phyloP scores from a whole-genome alignment of 2,329 filamentous ascomycete species.

The Fusarium devonianum region DNA sequence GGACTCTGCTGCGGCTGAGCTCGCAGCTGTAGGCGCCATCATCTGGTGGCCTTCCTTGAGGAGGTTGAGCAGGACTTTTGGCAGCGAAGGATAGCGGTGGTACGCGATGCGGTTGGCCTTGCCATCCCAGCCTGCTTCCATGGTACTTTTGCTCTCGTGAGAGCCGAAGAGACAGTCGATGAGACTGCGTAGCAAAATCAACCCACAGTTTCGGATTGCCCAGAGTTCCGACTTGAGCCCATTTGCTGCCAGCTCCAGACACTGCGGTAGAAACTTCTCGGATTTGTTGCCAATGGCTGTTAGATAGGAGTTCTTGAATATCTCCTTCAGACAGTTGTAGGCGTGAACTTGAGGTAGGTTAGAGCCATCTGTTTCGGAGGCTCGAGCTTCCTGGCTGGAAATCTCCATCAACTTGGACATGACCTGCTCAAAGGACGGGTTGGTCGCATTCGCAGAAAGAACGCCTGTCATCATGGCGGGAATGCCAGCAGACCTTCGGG shows the following conservation, averaged over 20 bases:
- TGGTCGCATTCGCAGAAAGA: constrained; percentile 68
- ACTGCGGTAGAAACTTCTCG: constrained; percentile 75
- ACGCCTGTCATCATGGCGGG: constrained; percentile 87
- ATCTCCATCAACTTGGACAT: constrained; percentile 69
- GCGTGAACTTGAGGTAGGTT: constrained; percentile 92
- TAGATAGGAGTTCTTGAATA: constrained; percentile 84
- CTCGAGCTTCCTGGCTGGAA: constrained; percentile 59
- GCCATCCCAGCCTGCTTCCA: constrained; percentile 70
- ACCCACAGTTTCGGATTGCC: constrained; percentile 92
- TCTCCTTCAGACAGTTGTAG: constrained; percentile 90
- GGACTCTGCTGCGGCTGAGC: constrained; percentile 64
- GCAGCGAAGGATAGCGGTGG: constrained; percentile 71
- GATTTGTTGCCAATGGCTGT: constrained; percentile 74
- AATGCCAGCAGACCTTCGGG: constrained; percentile 88
- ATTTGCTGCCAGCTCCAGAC: constrained; percentile 79
- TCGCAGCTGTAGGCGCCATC: constrained; percentile 48
- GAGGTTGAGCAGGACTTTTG: constrained; percentile 68
- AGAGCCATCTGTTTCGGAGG: constrained; percentile 65
- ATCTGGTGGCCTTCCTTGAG: constrained; percentile 61
- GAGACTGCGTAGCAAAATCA: constrained; percentile 86
- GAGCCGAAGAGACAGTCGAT: constrained; percentile 82
- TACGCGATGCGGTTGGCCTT: constrained; percentile 72
- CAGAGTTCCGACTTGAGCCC: constrained; percentile 84
- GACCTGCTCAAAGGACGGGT: constrained; percentile 68
- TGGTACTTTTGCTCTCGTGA: constrained; percentile 71